Conservation (phyloP, 768 basidiomycete genomes). For the Boletus rufocinnamomeus region DNA sequence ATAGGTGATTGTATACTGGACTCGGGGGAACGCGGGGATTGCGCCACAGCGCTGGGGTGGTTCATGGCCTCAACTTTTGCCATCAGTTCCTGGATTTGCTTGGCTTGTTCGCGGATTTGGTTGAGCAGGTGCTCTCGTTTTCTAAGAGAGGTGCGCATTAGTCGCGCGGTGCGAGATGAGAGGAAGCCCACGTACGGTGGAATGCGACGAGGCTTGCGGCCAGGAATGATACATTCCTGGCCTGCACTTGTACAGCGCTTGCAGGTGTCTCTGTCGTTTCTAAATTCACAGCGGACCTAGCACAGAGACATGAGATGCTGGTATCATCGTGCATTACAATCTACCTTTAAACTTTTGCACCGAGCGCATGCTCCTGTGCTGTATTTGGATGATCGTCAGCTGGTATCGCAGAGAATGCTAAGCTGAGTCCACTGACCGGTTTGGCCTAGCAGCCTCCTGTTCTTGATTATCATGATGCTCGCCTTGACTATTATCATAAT, state of each 20-base stretch:
- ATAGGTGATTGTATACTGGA: slow-evolving; percentile 31
- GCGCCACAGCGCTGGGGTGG: slow-evolving; percentile 31
- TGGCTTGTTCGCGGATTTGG: slow-evolving; percentile 73
- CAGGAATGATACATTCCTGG: slow-evolving; percentile 78
- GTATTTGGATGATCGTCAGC: slow-evolving; percentile 5
- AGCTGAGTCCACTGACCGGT: slow-evolving; percentile 19
- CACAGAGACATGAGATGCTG: slow-evolving; percentile 14
- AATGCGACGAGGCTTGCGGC: slow-evolving; percentile 75
- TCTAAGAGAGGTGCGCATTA: slow-evolving; percentile 37
- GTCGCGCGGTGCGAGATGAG: background rate
- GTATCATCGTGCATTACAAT: background rate
- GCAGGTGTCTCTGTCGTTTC: slow-evolving; percentile 69
- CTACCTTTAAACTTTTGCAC: slow-evolving; percentile 61
- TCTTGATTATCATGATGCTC: slow-evolving; percentile 28
- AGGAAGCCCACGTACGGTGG: slow-evolving; percentile 60
- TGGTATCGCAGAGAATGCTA: background rate
- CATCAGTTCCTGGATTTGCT: slow-evolving; percentile 73
- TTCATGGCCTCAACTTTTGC: slow-evolving; percentile 57
- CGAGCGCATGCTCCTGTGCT: slow-evolving; percentile 67
- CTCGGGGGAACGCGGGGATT: slow-evolving; percentile 38
- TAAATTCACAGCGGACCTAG: slow-evolving; percentile 79
- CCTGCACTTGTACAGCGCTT: slow-evolving; percentile 71
- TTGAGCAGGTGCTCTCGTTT: slow-evolving; percentile 81
- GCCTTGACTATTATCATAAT: slow-evolving; percentile 15
- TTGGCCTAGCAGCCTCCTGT: slow-evolving; percentile 23